These are phyloP conservation scores for Colletotrichum agaves DNA, from an alignment of 2,329 filamentous ascomycete genomes.

Conservation along the genomic window DNA sequence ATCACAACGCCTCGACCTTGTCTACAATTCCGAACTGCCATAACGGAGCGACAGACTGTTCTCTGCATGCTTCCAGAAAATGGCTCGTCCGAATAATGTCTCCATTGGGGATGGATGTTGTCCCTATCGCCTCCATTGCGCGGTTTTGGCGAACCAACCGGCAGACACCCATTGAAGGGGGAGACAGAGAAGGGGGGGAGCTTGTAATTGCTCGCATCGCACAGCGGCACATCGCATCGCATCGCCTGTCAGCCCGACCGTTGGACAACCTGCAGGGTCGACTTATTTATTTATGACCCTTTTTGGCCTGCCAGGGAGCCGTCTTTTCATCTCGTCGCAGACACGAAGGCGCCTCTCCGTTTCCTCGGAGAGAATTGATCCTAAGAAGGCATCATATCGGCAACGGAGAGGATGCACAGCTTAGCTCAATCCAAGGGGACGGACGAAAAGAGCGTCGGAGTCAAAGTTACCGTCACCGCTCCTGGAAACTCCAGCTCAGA, in stretches of 20 bases:
- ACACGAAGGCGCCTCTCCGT: not conserved
- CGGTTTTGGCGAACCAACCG: constrained; percentile 27
- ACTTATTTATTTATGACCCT: constrained; percentile 3
- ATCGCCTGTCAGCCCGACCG: constrained; percentile 22
- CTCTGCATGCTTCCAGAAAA: constrained; percentile 31
- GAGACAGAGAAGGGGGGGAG: not conserved
- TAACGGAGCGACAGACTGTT: constrained; percentile 12
- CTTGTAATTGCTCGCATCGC: constrained; percentile 6
- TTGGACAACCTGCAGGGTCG: constrained; percentile 11
- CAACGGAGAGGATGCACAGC: not conserved
- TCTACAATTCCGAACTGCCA: not conserved
- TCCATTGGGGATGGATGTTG: constrained; percentile 27
- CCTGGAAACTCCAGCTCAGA: not conserved
- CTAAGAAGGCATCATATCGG: not conserved
- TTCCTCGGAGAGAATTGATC: constrained; percentile 14
- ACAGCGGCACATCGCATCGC: constrained; percentile 2
- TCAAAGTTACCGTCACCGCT: constrained; percentile 7
- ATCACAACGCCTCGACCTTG: constrained; percentile 8
- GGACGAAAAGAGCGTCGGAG: not conserved
- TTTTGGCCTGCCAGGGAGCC: not conserved
- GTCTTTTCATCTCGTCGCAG: not conserved
- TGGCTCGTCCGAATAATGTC: constrained; percentile 35
- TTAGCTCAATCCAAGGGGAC: not conserved
- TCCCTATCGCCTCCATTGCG: constrained; percentile 11
- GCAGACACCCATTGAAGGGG: constrained; percentile 4